Evolutionary conservation across 441 rosid genomes (phyloP), one percentile per base, ranked within the genome.

Genomic region (Pelargonium fulgidum): DNA sequence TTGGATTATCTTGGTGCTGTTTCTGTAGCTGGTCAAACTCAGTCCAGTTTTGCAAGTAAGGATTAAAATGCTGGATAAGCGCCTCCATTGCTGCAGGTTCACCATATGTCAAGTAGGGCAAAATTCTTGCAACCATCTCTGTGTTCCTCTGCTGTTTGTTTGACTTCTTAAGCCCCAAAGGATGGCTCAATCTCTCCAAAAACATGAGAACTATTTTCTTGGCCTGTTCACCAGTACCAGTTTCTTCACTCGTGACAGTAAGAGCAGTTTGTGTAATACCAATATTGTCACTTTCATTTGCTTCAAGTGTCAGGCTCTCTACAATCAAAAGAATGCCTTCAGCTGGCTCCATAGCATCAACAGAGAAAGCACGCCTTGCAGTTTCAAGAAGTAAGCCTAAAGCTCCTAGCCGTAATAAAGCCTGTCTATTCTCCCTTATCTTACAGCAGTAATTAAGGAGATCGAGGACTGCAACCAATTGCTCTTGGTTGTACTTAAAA

Each of bases 81-180:
- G 96, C 97, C 82, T 90, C 98, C 99, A 93, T 96, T 7, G 99
- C 99, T 78, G 95, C 97, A 77, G 99, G 92, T 83, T 96, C 99
- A 80, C 99, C 99, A 79, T 96, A 96, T 66, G 99, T 96, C 78
- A 96, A 84, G 80, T 92, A 93, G 3, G 99, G 99, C 81, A 96
- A 86, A 75, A 96, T 96, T 84, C 99, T 88, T 44, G 99, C 99
- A 67, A 96, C 99, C 99, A 93, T 96, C 83, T 93, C 99, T 13
- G 99, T 89, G 85, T 96, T 93, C 84, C 99, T 88, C 81, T 92
- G 99, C 75, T 93, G 99, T 75, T 96, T 96, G 83, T 87, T 96
- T 26, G 99, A 96, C 80, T 93, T 93, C 79, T 91, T 93, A 70
- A 82, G 83, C 63, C 93, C 96, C 64, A 87, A 84, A 62, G 99